Percentiles rank a stretch among this genome's conserved stretches.
Evolutionary conservation across 2,329 filamentous ascomycete species (phyloP).

Genomic region (Ophiocordyceps robertsii): DNA sequence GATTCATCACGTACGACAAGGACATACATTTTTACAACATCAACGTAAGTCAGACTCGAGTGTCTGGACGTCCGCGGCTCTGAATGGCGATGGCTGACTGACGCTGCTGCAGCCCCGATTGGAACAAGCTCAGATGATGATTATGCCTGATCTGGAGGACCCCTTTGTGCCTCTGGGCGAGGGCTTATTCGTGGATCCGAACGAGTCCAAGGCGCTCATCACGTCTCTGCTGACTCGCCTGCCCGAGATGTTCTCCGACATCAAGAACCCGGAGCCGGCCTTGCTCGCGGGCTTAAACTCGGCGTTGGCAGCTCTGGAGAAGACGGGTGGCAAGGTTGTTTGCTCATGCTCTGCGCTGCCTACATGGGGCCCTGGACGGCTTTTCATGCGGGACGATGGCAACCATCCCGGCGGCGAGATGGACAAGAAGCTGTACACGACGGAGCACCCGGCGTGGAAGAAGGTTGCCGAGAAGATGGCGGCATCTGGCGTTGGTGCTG

Average conservation of each 20-base stretch:
- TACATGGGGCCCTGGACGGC: constrained; percentile 76
- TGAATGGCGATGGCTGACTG: constrained; percentile 4
- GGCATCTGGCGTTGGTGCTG: constrained; percentile 70
- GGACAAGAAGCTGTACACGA: constrained; percentile 83
- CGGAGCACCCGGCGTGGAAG: constrained; percentile 78
- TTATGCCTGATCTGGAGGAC: constrained; percentile 95
- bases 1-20: constrained; percentile 91
- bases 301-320: constrained; percentile 67
- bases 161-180: constrained; percentile 88
- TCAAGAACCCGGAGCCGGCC: constrained; percentile 86
- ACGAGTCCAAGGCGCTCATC: constrained; percentile 79
- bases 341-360: constrained; percentile 80
- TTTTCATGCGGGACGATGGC: constrained; percentile 78
- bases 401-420: constrained; percentile 77
- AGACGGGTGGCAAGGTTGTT: constrained; percentile 84
- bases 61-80: not conserved
- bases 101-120: constrained; percentile 45
- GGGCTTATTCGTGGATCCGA: constrained; percentile 87
- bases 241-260: constrained; percentile 71
- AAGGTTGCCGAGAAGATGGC: constrained; percentile 83
- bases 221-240: constrained; percentile 73
- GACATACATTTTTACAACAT: constrained; percentile 98
- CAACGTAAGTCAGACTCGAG: constrained; percentile 42
- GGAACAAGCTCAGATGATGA: constrained; percentile 90
- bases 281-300: constrained; percentile 75